Conservation (phyloP, 2,329 filamentous ascomycete genomes). For the Diaporthe sp. region DNA sequence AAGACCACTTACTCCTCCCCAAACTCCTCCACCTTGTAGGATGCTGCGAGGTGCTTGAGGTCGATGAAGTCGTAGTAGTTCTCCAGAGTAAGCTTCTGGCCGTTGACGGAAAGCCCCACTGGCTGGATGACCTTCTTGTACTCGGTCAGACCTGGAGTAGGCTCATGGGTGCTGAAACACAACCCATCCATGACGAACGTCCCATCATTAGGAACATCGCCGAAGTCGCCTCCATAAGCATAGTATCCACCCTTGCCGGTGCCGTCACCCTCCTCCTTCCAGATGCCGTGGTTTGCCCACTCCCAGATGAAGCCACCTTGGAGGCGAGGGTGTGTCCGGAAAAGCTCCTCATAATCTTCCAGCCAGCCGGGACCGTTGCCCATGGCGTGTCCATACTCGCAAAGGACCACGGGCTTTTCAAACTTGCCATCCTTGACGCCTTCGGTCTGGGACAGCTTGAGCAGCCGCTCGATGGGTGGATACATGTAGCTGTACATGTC, state of each 20-base stretch:
- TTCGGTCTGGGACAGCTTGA: conserved; percentile 59
- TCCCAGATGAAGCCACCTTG: conserved; percentile 80
- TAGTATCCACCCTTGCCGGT: conserved; percentile 59
- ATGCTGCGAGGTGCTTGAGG: conserved; percentile 58
- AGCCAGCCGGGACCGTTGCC: conserved; percentile 80
- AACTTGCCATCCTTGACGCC: conserved; percentile 60
- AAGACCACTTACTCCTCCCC: conserved; percentile 54
- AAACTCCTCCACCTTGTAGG: conserved; percentile 61
- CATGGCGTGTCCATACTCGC: conserved; percentile 76
- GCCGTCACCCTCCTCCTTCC: conserved; percentile 58
- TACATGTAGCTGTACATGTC: conserved; percentile 82
- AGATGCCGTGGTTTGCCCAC: conserved; percentile 74
- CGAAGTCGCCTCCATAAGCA: conserved; percentile 74
- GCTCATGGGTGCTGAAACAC: conserved; percentile 65
- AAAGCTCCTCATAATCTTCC: conserved; percentile 76
- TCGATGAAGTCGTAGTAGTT: conserved; percentile 66
- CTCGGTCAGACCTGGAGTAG: conserved; percentile 70
- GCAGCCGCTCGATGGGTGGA: conserved; percentile 65
- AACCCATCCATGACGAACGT: conserved; percentile 76
- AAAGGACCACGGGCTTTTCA: conserved; percentile 71
- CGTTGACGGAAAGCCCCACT: conserved; percentile 57
- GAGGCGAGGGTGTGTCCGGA: conserved; percentile 70
- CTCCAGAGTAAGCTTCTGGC: conserved; percentile 55
- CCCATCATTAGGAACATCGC: conserved; percentile 71
- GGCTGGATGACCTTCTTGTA: conserved; percentile 72